Conservation (phyloP, 768 basidiomycete species). For the Rhizopogon vinicolor region DNA sequence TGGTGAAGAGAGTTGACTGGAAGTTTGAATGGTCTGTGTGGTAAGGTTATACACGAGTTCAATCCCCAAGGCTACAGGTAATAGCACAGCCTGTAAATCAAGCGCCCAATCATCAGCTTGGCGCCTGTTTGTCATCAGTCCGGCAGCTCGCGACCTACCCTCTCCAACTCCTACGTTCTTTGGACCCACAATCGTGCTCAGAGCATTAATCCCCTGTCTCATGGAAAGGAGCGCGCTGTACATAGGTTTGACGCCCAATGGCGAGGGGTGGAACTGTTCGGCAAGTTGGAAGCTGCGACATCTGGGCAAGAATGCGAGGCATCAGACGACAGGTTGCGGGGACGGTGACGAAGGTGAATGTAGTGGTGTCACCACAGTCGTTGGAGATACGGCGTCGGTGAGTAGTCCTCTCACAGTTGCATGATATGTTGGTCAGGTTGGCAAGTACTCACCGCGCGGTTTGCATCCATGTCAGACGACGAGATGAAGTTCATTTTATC, state of each 20-base stretch:
- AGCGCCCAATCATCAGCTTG: too few species aligned
- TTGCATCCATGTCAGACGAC: constrained; percentile 60
- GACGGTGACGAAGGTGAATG: constrained; percentile 46
- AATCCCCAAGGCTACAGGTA: too few species aligned
- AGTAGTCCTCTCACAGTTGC: constrained; percentile 54
- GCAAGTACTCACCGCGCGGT: constrained; percentile 83
- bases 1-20: too few species aligned
- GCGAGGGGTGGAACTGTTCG: constrained; percentile 78
- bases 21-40: too few species aligned
- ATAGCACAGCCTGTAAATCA: too few species aligned
- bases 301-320: constrained; percentile 36
- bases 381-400: constrained; percentile 27
- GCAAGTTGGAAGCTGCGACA: constrained; percentile 68
- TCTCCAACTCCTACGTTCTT: too few species aligned
- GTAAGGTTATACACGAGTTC: too few species aligned
- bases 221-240: constrained; percentile 48
- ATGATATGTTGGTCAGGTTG: constrained; percentile 93
- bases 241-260: constrained; percentile 87
- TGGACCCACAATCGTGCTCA: too few species aligned
- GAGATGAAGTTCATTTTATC: constrained; percentile 65
- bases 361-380: constrained; percentile 46
- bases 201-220: too few species aligned
- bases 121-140: too few species aligned
- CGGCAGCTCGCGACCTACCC: too few species aligned
- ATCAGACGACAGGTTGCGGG: constrained; percentile 13